Evolutionary conservation across 805 yeast species (phyloP).

Genomic region (Ogataea neopini): DNA sequence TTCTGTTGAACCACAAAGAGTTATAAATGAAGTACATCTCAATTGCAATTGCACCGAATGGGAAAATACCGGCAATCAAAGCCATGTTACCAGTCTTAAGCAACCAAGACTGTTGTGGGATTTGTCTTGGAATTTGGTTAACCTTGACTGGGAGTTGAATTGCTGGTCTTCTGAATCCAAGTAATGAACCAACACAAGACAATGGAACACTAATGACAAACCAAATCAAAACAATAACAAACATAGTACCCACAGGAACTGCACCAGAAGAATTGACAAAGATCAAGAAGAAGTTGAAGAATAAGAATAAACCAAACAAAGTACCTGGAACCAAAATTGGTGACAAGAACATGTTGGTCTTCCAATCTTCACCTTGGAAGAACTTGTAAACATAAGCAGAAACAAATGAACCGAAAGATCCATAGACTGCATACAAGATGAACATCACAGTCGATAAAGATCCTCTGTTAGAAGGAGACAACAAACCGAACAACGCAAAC

Average conservation of each 20-base stretch:
- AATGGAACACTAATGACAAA: conserved; percentile 81
- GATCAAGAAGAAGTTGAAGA: conserved; percentile 80
- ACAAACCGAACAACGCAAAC: conserved; percentile 84
- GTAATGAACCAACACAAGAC: conserved; percentile 77
- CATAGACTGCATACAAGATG: conserved; percentile 75
- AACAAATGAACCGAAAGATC: conserved; percentile 82
- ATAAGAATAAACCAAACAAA: conserved; percentile 61
- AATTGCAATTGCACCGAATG: conserved; percentile 92
- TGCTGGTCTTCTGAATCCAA: conserved; percentile 61
- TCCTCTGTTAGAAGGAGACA: conserved; percentile 95
- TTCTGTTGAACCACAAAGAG: conserved; percentile 90
- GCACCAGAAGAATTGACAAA: conserved; percentile 87
- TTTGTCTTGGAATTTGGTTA: conserved; percentile 94
- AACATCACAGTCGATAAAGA: conserved; percentile 89
- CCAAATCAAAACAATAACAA: conserved; percentile 83
- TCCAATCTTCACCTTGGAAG: conserved; percentile 92
- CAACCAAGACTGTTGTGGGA: conserved; percentile 88
- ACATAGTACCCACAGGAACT: conserved; percentile 87
- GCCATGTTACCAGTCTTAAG: conserved; percentile 66
- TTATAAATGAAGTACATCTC: conserved; percentile 91
- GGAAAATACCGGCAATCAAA: conserved; percentile 84
- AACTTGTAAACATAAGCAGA: conserved; percentile 84
- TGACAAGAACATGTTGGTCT: conserved; percentile 75
- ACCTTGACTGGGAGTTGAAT: conserved; percentile 71
- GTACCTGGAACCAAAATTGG: conserved; percentile 85